A percentile compares a stretch with the other conserved stretches of the same genome.
phyloP scores from a whole-genome alignment of 441 rosid genomes.

The Croton setiger region DNA sequence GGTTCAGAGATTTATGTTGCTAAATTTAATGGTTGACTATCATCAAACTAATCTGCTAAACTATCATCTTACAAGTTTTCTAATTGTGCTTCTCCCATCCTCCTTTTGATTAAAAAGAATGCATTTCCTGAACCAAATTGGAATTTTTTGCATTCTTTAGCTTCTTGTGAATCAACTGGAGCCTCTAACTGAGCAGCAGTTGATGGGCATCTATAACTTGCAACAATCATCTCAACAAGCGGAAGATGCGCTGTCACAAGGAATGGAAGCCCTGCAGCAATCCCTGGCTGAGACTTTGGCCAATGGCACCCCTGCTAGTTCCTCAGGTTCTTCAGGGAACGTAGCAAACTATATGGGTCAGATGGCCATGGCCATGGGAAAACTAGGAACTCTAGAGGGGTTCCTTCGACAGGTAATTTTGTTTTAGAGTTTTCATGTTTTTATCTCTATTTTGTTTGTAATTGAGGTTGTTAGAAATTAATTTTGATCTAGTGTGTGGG shows the following conservation, averaged over 20 bases:
- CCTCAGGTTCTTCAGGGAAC: constrained; percentile 67
- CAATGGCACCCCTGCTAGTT: constrained; percentile 52
- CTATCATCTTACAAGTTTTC: neutral
- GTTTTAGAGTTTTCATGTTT: neutral
- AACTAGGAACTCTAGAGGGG: constrained; percentile 75
- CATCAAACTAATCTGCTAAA: neutral
- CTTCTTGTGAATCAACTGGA: constrained; percentile 74
- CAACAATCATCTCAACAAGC: constrained; percentile 90
- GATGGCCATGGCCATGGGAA: constrained; percentile 98
- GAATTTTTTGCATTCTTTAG: constrained; percentile 35
- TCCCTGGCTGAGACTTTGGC: constrained; percentile 79
- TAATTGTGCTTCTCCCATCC: neutral
- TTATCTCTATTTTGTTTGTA: neutral
- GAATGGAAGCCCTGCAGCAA: constrained; percentile 85
- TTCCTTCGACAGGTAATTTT: constrained; percentile 67
- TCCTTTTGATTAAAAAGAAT: neutral
- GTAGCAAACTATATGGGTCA: constrained; percentile 94
- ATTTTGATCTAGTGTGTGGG: neutral
- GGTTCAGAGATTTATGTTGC: neutral
- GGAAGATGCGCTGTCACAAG: constrained; percentile 85
- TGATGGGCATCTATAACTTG: constrained; percentile 51
- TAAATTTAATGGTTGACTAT: neutral
- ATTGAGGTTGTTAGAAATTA: neutral
- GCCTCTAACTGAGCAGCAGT: constrained; percentile 82
- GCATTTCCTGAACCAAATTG: constrained; percentile 16